A percentile compares a stretch with the other conserved stretches of the same genome.
These are phyloP conservation scores for Candida yuanshanica DNA, from an alignment of 805 yeast genomes.

Conservation along the genomic window DNA sequence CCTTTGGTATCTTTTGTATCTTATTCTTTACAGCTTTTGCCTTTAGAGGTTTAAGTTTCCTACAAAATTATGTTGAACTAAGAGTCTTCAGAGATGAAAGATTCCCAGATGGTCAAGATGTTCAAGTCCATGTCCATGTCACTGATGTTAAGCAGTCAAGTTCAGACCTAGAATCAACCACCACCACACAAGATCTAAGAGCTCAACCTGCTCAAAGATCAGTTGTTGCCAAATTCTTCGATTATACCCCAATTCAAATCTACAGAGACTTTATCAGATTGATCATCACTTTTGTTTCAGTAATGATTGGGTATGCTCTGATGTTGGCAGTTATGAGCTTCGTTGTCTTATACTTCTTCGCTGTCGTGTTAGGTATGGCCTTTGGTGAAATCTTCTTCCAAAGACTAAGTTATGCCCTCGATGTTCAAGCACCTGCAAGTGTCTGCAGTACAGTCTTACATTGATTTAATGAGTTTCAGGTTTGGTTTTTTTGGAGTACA, in stretches of 20 bases:
- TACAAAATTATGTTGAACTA: conserved; percentile 61
- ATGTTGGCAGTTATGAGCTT: conserved; percentile 80
- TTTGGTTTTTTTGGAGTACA: background rate
- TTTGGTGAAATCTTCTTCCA: conserved; percentile 68
- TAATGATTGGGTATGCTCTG: conserved; percentile 62
- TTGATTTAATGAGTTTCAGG: background rate
- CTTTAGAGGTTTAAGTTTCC: conserved; percentile 53
- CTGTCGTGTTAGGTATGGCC: conserved; percentile 63
- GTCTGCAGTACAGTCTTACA: conserved; percentile 5
- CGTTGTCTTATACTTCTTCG: conserved; percentile 64
- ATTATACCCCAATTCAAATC: conserved; percentile 30
- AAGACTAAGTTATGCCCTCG: conserved; percentile 35
- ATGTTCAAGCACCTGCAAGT: conserved; percentile 1
- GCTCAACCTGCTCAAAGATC: conserved; percentile 5
- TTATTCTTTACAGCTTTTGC: conserved; percentile 54
- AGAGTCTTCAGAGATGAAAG: conserved; percentile 35
- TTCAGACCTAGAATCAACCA: conserved; percentile 2
- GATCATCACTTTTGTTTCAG: conserved; percentile 50
- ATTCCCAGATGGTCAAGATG: background rate
- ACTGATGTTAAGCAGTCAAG: background rate
- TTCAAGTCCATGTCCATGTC: background rate
- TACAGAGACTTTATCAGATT: conserved; percentile 53
- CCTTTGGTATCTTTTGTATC: conserved; percentile 67
- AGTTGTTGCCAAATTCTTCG: conserved; percentile 28
- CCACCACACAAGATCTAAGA: background rate